Conservation (phyloP, 225 moss, liverwort and hornwort species). For the Ulota crispa region DNA sequence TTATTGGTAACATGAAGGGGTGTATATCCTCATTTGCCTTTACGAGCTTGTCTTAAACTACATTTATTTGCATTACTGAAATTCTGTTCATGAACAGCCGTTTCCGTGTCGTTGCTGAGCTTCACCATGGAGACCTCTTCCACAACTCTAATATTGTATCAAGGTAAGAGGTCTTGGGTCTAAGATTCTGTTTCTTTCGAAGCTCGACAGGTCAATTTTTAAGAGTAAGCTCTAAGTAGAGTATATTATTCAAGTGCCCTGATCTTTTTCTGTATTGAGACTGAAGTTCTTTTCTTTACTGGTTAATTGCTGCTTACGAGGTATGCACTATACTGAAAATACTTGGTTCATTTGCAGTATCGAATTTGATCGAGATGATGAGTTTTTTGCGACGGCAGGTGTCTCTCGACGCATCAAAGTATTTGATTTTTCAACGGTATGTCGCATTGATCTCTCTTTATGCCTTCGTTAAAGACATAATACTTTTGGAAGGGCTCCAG, state of each 20-base stretch:
- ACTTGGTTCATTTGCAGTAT: slow-evolving; percentile 61
- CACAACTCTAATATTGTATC: slow-evolving; percentile 85
- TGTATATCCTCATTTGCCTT: not conserved
- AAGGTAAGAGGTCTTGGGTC: slow-evolving; percentile 45
- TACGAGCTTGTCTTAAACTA: not conserved
- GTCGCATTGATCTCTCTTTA: not conserved
- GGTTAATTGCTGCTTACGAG: not conserved
- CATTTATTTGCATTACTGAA: not conserved
- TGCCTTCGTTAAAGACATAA: not conserved
- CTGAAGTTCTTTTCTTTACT: not conserved
- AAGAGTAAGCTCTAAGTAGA: not conserved
- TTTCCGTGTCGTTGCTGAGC: slow-evolving; percentile 83
- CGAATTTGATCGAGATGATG: slow-evolving; percentile 96
- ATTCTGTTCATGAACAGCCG: slow-evolving; percentile 41
- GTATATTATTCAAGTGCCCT: not conserved
- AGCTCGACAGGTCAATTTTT: not conserved
- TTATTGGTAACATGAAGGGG: not conserved
- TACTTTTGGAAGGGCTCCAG: not conserved
- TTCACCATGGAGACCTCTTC: slow-evolving; percentile 87
- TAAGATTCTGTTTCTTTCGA: not conserved
- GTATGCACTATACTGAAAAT: not conserved
- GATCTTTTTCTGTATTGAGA: not conserved
- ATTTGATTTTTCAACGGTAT: slow-evolving; percentile 84
- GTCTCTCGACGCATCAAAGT: slow-evolving; percentile 95
- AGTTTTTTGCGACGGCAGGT: slow-evolving; percentile 94